Conservation (phyloP, 2,329 filamentous ascomycete species). For the Incumbomyces lentus region DNA sequence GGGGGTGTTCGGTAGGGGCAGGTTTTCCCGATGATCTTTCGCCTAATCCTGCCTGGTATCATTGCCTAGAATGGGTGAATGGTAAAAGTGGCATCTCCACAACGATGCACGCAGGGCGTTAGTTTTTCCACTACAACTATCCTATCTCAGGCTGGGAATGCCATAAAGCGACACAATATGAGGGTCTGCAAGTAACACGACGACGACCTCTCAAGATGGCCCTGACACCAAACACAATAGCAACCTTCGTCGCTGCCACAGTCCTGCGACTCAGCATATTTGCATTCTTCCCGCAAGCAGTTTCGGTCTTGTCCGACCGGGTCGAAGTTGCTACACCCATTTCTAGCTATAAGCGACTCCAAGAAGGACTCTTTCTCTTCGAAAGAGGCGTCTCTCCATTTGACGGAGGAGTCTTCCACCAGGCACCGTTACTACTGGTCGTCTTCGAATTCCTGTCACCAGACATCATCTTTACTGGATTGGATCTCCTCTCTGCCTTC, state of each 20-base stretch:
- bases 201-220: slow-evolving; percentile 32
- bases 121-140: no score
- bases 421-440: slow-evolving; percentile 82
- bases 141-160: no score
- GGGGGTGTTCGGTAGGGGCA: neutral
- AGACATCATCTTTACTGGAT: slow-evolving; percentile 64
- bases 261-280: slow-evolving; percentile 71
- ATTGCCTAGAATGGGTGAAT: no score
- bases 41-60: neutral
- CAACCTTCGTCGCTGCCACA: slow-evolving; percentile 66
- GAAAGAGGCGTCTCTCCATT: slow-evolving; percentile 94
- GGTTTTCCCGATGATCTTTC: neutral
- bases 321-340: slow-evolving; percentile 96
- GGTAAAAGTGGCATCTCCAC: no score
- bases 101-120: no score
- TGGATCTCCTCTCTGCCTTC: slow-evolving; percentile 74
- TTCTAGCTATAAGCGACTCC: slow-evolving; percentile 96
- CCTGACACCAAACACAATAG: slow-evolving; percentile 48
- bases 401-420: slow-evolving; percentile 76
- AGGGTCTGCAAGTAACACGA: slow-evolving; percentile 9
- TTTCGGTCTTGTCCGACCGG: slow-evolving; percentile 74
- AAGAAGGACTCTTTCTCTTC: slow-evolving; percentile 94
- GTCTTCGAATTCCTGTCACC: slow-evolving; percentile 86
- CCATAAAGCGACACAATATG: slow-evolving; percentile 1
- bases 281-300: slow-evolving; percentile 68